Evolutionary conservation across 1,284 basidiomycete species (phyloP).

Genomic region (Earliella scabrosa): DNA sequence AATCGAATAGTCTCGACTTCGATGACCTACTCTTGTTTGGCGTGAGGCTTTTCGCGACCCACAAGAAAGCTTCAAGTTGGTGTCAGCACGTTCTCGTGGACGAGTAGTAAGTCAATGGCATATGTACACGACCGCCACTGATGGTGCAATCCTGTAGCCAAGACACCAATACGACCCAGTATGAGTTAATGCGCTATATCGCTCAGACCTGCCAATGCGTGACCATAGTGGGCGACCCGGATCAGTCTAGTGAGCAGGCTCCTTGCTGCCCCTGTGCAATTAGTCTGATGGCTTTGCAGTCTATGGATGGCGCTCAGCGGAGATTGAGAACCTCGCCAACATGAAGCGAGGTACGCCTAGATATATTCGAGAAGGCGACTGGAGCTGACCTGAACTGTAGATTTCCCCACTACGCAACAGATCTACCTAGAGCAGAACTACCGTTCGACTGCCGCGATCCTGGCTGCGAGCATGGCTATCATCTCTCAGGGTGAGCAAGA

Average conservation of each 20-base stretch:
- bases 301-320: constrained; percentile 90
- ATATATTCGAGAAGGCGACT: not conserved
- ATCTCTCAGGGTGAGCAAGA: constrained; percentile 72
- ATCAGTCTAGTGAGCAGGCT: constrained; percentile 77
- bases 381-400: constrained; percentile 39
- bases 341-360: constrained; percentile 65
- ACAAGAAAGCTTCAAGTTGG: constrained; percentile 60
- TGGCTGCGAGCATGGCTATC: constrained; percentile 78
- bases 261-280: not conserved
- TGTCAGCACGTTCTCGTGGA: constrained; percentile 87
- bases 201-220: constrained; percentile 61
- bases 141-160: constrained; percentile 50
- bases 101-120: constrained; percentile 70
- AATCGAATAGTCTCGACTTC: constrained; percentile 83
- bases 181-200: constrained; percentile 82
- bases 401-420: constrained; percentile 68
- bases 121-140: not conserved
- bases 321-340: constrained; percentile 77
- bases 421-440: constrained; percentile 90
- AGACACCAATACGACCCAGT: constrained; percentile 90
- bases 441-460: constrained; percentile 81
- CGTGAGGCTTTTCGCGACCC: constrained; percentile 67
- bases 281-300: constrained; percentile 44
- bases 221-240: constrained; percentile 91
- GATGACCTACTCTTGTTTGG: constrained; percentile 87